A percentile compares a stretch with the other conserved stretches of the same genome.
Conservation (phyloP, 768 basidiomycete genomes). For the Calocera viscosa region DNA sequence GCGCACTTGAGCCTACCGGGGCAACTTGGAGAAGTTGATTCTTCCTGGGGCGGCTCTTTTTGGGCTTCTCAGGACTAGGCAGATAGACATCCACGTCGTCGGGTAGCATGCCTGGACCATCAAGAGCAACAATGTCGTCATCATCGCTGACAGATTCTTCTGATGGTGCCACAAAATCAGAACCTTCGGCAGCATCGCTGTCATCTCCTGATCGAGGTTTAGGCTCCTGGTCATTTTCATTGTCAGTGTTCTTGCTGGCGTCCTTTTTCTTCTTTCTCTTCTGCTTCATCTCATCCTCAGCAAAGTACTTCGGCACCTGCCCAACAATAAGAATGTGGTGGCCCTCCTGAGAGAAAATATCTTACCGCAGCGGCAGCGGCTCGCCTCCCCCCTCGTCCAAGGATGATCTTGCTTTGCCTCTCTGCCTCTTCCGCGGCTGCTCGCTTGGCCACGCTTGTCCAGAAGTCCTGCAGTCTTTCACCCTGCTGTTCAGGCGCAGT, state of each 20-base stretch:
- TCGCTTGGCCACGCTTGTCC: slow-evolving; percentile 54
- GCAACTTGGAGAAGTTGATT: background rate
- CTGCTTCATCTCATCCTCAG: background rate
- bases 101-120: background rate
- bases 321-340: background rate
- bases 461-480: slow-evolving; percentile 47
- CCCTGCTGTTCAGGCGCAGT: slow-evolving; percentile 34
- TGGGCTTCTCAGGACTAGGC: background rate
- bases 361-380: background rate
- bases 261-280: background rate
- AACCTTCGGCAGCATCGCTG: background rate
- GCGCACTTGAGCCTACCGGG: background rate
- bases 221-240: background rate
- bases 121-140: background rate
- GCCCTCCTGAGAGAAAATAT: background rate
- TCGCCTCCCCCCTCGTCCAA: background rate
- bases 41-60: background rate
- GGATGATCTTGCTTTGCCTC: background rate
- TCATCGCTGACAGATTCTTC: background rate
- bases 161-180: background rate
- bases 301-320: background rate
- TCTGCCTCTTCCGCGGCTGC: slow-evolving; percentile 36
- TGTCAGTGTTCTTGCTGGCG: background rate
- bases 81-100: background rate
- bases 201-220: background rate